Evolutionary conservation across 176 grass and related monocot genomes (phyloP), one percentile per base, ranked within the genome.

Genomic region (Rhynchospora breviuscula): DNA sequence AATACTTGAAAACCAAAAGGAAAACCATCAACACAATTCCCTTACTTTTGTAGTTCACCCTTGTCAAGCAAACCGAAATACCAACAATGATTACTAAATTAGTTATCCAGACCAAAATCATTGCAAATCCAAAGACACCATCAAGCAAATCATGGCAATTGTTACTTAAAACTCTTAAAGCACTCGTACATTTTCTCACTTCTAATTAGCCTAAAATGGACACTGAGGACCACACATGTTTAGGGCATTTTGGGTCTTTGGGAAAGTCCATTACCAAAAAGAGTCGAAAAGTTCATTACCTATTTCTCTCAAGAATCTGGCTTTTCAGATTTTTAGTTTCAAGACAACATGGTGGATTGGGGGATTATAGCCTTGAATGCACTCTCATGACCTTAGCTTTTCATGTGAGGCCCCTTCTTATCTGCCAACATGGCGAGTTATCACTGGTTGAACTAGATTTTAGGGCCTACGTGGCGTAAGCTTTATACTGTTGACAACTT

Each of bases 391-490:
- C 12, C 54, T 77, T 85, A 47, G 29, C 69, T 64, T 64, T 76
- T 62, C 25, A 26, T 52, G 26, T 10, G 72, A 26, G 23, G 29
- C 11, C 23, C 26, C 54, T 67, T 63, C 70, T 89, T 86, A 89
- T 89, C 88, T 77, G 77, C 21, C 79, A 29, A 86, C 78, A 57
- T 79, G 88, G 77, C 19, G 7, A 4, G 0, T 14, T 23, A 0
- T 66, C 7, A 83, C 79, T 89, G 84, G 84, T 8, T 54, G 18
- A 33, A 29, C 0, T 53, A 67, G 84, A 89, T 89, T 86, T 78
- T 86, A 73, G 12, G 79, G 25, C 45, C 35, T 13, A 83, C 87
- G 67, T 78, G 87, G 54, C 54, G 26, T 7, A 25, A 40, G 11
- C 46, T 63, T 81, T 65, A 63, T 75, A 4, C 79, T 22, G 64